phyloP scores from a whole-genome alignment of 1,139 yeast species.

The Candida tropicalis region DNA sequence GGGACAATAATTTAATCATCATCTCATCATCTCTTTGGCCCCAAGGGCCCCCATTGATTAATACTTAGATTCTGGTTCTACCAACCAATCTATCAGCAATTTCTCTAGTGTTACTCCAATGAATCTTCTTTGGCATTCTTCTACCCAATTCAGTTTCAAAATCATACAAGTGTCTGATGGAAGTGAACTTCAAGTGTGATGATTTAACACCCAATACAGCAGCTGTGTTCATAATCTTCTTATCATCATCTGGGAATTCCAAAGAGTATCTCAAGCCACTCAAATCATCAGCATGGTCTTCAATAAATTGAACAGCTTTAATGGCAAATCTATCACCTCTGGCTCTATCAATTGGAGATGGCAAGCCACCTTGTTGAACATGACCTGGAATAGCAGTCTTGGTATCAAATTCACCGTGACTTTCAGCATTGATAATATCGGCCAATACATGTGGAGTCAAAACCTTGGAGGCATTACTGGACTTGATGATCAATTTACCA shows the following conservation, averaged over 20 bases:
- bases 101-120: conserved; percentile 76
- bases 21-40: too few relatives aligned
- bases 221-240: conserved; percentile 58
- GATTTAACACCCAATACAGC: conserved; percentile 85
- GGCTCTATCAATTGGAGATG: conserved; percentile 93
- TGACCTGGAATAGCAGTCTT: conserved; percentile 98
- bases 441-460: conserved; percentile 82
- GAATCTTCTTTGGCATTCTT: conserved; percentile 88
- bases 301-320: conserved; percentile 84
- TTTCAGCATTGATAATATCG: conserved; percentile 77
- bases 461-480: conserved; percentile 82
- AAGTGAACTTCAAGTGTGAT: conserved; percentile 72
- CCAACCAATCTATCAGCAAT: conserved; percentile 88
- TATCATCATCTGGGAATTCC: conserved; percentile 39
- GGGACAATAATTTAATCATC: too few relatives aligned
- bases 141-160: conserved; percentile 76
- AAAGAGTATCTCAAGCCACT: conserved; percentile 27
- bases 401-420: conserved; percentile 78
- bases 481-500: conserved; percentile 85
- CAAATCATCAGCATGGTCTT: conserved; percentile 39
- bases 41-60: too few relatives aligned
- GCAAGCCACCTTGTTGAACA: conserved; percentile 96
- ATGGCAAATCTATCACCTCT: conserved; percentile 90
- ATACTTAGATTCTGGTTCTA: conserved; percentile 53
- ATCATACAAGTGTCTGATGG: conserved; percentile 77